A percentile compares a stretch with the other conserved stretches of the same genome.
phyloP scores from a whole-genome alignment of 371 early-diverging fungal genomes.

The Apophysomyces elegans region DNA sequence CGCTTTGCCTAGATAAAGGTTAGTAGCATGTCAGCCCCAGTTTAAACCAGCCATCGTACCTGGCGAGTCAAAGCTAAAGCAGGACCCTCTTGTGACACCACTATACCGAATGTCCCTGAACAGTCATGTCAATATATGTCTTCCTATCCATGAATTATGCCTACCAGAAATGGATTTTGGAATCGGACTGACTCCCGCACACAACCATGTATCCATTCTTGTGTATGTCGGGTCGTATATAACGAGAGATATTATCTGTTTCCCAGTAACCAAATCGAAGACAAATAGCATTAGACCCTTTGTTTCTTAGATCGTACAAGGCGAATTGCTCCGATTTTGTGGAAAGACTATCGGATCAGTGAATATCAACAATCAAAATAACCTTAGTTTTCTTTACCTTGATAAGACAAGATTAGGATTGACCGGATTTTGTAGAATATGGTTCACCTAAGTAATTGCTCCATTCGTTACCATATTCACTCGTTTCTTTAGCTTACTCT shows the following conservation, averaged over 20 bases:
- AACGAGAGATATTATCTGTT: constrained; percentile 36
- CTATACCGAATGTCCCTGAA: constrained; percentile 38
- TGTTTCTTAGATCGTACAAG: constrained; percentile 32
- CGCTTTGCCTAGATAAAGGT: constrained; percentile 1
- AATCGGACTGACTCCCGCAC: constrained; percentile 32
- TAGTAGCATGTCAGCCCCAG: not conserved
- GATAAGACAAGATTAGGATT: constrained; percentile 25
- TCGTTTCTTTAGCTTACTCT: constrained; percentile 9
- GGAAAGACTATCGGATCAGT: constrained; percentile 20
- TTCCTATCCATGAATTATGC: constrained; percentile 4
- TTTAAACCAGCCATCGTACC: not conserved
- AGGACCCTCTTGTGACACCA: constrained; percentile 26
- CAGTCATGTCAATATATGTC: not conserved
- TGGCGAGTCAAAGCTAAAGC: constrained; percentile 20
- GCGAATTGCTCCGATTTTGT: constrained; percentile 32
- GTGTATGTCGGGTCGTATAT: constrained; percentile 44
- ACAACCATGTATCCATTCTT: constrained; percentile 42
- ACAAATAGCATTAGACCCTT: constrained; percentile 21
- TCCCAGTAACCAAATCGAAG: constrained; percentile 39
- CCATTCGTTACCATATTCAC: not conserved
- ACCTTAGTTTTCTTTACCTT: constrained; percentile 17
- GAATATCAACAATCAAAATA: constrained; percentile 9
- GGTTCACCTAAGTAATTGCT: constrained; percentile 23
- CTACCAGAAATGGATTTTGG: constrained; percentile 46
- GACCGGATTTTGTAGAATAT: constrained; percentile 23